Base-by-base conservation (phyloP, 495 filamentous ascomycete species). In the Pyrenopolyporus hunteri region DNA sequence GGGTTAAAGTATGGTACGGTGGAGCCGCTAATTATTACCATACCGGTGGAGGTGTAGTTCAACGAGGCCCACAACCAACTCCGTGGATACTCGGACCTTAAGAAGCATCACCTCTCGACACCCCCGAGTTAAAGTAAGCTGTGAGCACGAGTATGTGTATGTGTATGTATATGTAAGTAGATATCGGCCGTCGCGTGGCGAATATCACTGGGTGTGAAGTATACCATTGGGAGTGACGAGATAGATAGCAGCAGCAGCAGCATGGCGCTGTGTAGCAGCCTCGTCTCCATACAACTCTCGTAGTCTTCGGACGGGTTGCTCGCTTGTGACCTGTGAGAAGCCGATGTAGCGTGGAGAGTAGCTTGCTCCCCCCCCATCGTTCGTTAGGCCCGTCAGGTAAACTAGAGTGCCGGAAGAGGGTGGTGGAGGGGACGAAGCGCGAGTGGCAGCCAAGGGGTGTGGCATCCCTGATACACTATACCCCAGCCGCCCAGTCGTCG, bases 401-500 rank as follows among this genome's bases (percentile, higher is more conserved):
- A 55, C 37, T 60, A 32, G 44, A 56, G 50, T 39, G 47, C 20
- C 44, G 42, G 42, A 47, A 35, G 42, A 47, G 37, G 55, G 37
- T 37, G 37, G 45, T 60, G 57, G 57, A 61, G 57, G 56, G 56
- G 45, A 51, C n/a, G 50, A 50, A 57, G 62, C 39, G 51, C 45
- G 23, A 60, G 62, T 59, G 56, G 37, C 37, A 48, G 39, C 35
- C 46, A 56, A 51, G 49, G n/a, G 57, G 39, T 42, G 42, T 60
- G 44, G 51, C 47, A 57, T 61, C 63, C 63, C 56, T 57, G 55
- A 48, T 52, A 56, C 49, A 23, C 29, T 29, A 20, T 35, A 49
- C 45, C 63, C 63, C 63, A 53, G 63, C 46, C 31, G 48, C 43
- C 50, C 51, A 66, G 62, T 56, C 32, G 49, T 44, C 49, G 26